These are phyloP conservation scores for Solanum piurae DNA, from an alignment of 257 asterid genomes.

Conservation along the genomic window DNA sequence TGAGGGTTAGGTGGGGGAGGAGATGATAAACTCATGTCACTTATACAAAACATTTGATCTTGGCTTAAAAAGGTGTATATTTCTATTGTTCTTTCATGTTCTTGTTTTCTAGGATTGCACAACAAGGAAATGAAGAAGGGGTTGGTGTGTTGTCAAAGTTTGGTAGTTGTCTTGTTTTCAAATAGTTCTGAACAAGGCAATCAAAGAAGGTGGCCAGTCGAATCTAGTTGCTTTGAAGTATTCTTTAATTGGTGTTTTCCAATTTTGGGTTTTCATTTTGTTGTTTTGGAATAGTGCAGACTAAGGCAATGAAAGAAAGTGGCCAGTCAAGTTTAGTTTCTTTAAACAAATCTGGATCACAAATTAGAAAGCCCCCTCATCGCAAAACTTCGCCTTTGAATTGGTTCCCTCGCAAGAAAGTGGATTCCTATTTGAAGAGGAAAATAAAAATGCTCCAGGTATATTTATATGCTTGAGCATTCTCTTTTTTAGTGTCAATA, in stretches of 20 bases:
- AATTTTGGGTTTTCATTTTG: not conserved
- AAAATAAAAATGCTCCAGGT: conserved; percentile 90
- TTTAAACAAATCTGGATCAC: conserved; percentile 66
- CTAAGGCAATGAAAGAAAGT: conserved; percentile 44
- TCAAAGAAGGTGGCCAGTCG: not conserved
- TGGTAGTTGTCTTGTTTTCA: not conserved
- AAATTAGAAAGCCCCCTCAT: conserved; percentile 78
- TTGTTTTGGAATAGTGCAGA: conserved; percentile 25
- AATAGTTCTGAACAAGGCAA: not conserved
- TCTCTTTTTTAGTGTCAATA: not conserved
- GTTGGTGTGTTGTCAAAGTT: not conserved
- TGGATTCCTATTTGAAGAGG: conserved; percentile 88
- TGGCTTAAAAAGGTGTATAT: not conserved
- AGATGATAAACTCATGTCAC: not conserved
- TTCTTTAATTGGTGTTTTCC: not conserved
- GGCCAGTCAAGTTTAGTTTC: conserved; percentile 40
- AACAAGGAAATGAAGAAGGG: not conserved
- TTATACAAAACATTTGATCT: no score
- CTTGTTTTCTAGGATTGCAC: not conserved
- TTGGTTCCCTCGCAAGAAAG: conserved; percentile 90
- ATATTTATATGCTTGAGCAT: not conserved
- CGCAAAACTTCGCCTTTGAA: conserved; percentile 75
- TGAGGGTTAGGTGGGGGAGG: not conserved
- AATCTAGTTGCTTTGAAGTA: not conserved
- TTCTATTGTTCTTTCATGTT: not conserved